Percentiles rank a stretch among this genome's conserved stretches.
phyloP scores from a whole-genome alignment of 345 rosid species.

The Clarkia xantiana region DNA sequence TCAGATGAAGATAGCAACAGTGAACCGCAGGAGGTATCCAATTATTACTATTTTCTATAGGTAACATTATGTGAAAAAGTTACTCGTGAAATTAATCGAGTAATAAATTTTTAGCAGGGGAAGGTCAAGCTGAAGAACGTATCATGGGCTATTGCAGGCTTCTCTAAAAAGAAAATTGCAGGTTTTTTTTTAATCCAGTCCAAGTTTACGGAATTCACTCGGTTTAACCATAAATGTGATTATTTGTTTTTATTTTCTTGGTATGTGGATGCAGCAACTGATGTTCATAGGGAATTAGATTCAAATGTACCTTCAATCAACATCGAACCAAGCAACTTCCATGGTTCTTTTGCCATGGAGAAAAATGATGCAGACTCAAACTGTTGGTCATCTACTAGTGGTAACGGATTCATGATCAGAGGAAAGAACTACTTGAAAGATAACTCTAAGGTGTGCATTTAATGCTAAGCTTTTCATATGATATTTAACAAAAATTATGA shows the following conservation, averaged over 20 bases:
- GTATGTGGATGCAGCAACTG: slow-evolving; percentile 30
- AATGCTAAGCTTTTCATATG: not conserved
- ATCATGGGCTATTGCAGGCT: slow-evolving; percentile 78
- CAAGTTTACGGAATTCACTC: no score
- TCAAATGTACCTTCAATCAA: slow-evolving; percentile 25
- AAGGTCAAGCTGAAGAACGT: slow-evolving; percentile 71
- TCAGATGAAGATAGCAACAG: slow-evolving; percentile 61
- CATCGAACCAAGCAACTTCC: slow-evolving; percentile 46
- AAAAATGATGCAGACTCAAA: slow-evolving; percentile 50
- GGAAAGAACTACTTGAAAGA: slow-evolving; percentile 88
- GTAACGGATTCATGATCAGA: slow-evolving; percentile 81
- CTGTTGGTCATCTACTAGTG: slow-evolving; percentile 90
- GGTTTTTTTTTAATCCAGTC: slow-evolving; percentile 16
- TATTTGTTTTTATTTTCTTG: no score
- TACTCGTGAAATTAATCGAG: slow-evolving; percentile 1
- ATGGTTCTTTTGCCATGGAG: slow-evolving; percentile 46
- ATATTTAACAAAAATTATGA: no score
- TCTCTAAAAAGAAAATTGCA: slow-evolving; percentile 51
- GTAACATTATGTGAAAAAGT: no score
- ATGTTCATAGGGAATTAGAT: slow-evolving; percentile 56
- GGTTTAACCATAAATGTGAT: no score
- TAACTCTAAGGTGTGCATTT: slow-evolving; percentile 48
- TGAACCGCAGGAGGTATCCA: slow-evolving; percentile 31
- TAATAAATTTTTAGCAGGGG: slow-evolving; percentile 25
- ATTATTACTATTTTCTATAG: slow-evolving; percentile 2